Base-by-base conservation (phyloP, 495 filamentous ascomycete genomes). In the Tuber microsphaerosporum region DNA sequence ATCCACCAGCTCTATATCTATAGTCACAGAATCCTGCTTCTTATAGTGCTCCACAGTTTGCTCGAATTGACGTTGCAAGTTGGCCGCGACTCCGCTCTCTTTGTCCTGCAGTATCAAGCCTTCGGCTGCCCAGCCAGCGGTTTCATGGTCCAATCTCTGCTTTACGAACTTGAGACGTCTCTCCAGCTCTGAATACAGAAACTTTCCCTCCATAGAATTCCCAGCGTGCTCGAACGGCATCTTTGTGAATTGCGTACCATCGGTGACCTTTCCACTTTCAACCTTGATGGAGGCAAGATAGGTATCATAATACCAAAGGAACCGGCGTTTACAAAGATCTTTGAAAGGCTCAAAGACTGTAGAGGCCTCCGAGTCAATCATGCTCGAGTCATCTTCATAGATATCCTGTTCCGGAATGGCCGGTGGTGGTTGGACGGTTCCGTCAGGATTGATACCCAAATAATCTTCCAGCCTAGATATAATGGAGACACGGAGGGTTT, bases 261-360 rank as follows among this genome's bases (percentile, higher is more conserved):
- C 88, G 70, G 86, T 88, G 71, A 87, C 86, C 79, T 88, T 88
- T 74, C 83, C 83, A 74, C 89, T 88, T 14, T 88, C 91, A 68
- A 89, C 86, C 19, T 89, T 86, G 71, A 97, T 91, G 10, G 90
- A 87, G 14, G 86, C 84, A 37, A 94, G 84, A 83, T 98, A 99
- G 19, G 90, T 91, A 69, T 96, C 92, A 81, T 93, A 94, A 83
- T 99, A 98, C 95, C 96, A 98, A 22, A 99, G 84, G 83, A 98
- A 97, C 0, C 94, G 90, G 69, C 92, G 89, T 84, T 98, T 99
- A 87, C 90, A 92, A 14, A 96, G 85, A 79, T 99, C 96, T 74
- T 89, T 89, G 86, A 98, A 98, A 0, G 93, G 92, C 74, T 94
- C 90, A 83, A 91, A 92, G 26, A 85, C 83, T 0, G 87, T 82